These are phyloP conservation scores for Gautieria morchelliformis DNA, from an alignment of 768 basidiomycete genomes.

Conservation along the genomic window DNA sequence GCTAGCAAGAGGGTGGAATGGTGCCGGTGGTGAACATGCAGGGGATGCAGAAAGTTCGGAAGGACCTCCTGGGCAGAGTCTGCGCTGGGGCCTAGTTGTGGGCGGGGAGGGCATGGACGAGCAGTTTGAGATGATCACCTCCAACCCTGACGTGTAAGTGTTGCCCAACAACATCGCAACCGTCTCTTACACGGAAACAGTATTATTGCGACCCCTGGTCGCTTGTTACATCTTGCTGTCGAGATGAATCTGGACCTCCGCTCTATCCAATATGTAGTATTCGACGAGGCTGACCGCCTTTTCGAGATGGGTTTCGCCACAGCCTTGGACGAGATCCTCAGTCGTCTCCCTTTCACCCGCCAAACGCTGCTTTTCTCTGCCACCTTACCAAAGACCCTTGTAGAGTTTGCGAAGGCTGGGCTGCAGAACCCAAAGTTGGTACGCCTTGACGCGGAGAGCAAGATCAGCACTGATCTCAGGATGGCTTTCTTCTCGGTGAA, in stretches of 20 bases:
- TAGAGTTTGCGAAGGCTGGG: slow-evolving; percentile 98
- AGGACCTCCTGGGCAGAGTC: slow-evolving; percentile 44
- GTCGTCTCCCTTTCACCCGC: slow-evolving; percentile 74
- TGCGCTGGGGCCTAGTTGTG: slow-evolving; percentile 91
- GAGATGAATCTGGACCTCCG: slow-evolving; percentile 94
- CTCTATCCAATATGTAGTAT: slow-evolving; percentile 82
- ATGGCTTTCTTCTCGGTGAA: slow-evolving; percentile 94
- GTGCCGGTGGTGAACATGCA: slow-evolving; percentile 51
- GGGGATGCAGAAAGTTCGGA: slow-evolving; percentile 47
- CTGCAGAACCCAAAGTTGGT: slow-evolving; percentile 89
- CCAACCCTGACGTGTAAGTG: slow-evolving; percentile 90
- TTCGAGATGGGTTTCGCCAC: slow-evolving; percentile 98
- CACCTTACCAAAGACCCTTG: slow-evolving; percentile 88
- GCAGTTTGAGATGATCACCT: slow-evolving; percentile 92
- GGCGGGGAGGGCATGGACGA: slow-evolving; percentile 94
- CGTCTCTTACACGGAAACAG: slow-evolving; percentile 30
- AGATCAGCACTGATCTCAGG: slow-evolving; percentile 86
- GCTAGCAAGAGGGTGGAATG: slow-evolving; percentile 73
- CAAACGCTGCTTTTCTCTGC: slow-evolving; percentile 96
- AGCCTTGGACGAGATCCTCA: slow-evolving; percentile 83
- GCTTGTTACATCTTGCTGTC: slow-evolving; percentile 89
- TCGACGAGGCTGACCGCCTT: slow-evolving; percentile 96
- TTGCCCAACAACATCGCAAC: not conserved
- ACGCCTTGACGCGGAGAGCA: slow-evolving; percentile 92
- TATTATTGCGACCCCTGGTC: slow-evolving; percentile 96